Base-by-base conservation (phyloP, 2,329 filamentous ascomycete species). In the Seiridium unicorne region DNA sequence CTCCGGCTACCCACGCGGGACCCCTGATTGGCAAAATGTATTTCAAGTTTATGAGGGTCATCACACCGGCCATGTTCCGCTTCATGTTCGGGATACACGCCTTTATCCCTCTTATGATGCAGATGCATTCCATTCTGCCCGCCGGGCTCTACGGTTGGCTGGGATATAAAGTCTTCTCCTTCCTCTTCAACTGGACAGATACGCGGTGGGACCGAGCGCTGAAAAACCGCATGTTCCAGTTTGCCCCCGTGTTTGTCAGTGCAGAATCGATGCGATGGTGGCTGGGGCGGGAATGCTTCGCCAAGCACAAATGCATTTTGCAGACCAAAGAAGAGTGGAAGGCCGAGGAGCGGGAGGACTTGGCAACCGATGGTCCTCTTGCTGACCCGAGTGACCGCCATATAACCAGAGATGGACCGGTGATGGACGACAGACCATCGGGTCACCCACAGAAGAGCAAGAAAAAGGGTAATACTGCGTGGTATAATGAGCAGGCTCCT, bases 251-350 rank as follows among this genome's bases (percentile, higher is more conserved):
- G 0, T 96, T 96, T 68, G 92, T 97, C 55, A 92, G 89, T 66
- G 85, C 92, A 1, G 93, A 97, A 76, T 89, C 88, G 61, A 97
- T 97, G 92, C 83, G 92, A 5, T 98, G 94, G 94, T 97, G 94
- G 94, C 82, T 97, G 0, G 94, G 93, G 0, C 80, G 89, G 3
- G 92, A 95, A 67, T 93, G 93, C 66, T 97, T 89, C 86, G 34
- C 87, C 7, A 74, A 83, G 67, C 92, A 97, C 68, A 92, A 91
- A 71, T 97, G 93, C 70, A 96, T 97, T 56, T 79, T 97, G 5
- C 84, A 91, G 1, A 96, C 93, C 1, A 84, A 85, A 44, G 90
- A 93, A 63, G 86, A 89, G 61, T 83, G 84, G 59, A 79, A 74
- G 47, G 81, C 84, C 7, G 88, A 91, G 66, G 86, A 89, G 48